Evolutionary conservation across 2,329 filamentous ascomycete genomes (phyloP).

Genomic region (Magnaporthiopsis incrustans): DNA sequence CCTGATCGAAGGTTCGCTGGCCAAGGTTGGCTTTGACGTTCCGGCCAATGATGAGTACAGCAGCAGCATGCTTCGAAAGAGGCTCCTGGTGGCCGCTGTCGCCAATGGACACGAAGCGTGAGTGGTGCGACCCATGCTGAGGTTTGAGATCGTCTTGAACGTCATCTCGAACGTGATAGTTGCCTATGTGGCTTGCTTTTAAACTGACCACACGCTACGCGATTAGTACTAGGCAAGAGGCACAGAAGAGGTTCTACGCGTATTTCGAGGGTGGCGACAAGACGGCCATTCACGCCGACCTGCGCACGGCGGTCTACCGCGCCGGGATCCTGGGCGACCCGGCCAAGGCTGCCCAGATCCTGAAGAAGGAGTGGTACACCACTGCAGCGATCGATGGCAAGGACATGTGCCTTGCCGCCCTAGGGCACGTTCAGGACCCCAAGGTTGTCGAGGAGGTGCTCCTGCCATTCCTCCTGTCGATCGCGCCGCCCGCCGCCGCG

Average conservation of each 20-base stretch:
- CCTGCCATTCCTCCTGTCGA: slow-evolving; percentile 71
- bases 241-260: slow-evolving; percentile 69
- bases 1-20: slow-evolving; percentile 66
- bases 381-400: slow-evolving; percentile 86
- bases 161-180: too few relatives aligned
- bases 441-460: slow-evolving; percentile 59
- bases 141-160: too few relatives aligned
- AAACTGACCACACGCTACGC: neutral
- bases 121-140: slow-evolving; percentile 19
- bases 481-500: slow-evolving; percentile 20
- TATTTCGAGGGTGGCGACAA: slow-evolving; percentile 63
- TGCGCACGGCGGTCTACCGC: slow-evolving; percentile 73
- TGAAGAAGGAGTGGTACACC: slow-evolving; percentile 78
- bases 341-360: slow-evolving; percentile 57
- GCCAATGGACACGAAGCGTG: slow-evolving; percentile 67
- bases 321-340: slow-evolving; percentile 66
- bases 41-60: slow-evolving; percentile 73
- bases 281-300: slow-evolving; percentile 68
- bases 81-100: slow-evolving; percentile 69
- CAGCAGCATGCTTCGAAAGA: slow-evolving; percentile 71
- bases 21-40: slow-evolving; percentile 81
- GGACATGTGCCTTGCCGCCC: slow-evolving; percentile 69
- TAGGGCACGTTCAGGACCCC: slow-evolving; percentile 64
- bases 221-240: slow-evolving; percentile 53
- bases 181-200: too few relatives aligned